These are phyloP conservation scores for Globisporangium mamillatum DNA, from an alignment of 352 stramenopile species.

Conservation along the genomic window DNA sequence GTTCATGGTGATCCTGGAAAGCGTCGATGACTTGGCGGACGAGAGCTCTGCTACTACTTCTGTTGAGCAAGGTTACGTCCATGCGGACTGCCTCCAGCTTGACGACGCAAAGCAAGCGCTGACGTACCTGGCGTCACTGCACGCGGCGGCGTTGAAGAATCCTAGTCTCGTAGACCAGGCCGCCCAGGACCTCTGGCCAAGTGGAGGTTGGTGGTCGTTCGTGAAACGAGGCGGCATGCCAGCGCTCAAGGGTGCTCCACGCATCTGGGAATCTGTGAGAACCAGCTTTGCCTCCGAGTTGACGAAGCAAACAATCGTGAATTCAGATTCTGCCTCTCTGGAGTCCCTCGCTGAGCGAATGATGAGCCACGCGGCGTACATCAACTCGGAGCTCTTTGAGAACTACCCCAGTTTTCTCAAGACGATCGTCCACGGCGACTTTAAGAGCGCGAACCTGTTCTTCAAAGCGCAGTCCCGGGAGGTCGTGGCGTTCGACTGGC, in stretches of 20 bases:
- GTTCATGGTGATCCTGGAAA: constrained; percentile 59
- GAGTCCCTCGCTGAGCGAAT: constrained; percentile 41
- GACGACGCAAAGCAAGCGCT: constrained; percentile 40
- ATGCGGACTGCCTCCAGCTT: constrained; percentile 34
- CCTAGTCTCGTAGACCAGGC: constrained; percentile 26
- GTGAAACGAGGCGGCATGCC: constrained; percentile 49
- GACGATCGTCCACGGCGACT: constrained; percentile 66
- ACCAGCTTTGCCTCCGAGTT: constrained; percentile 25
- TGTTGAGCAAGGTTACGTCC: constrained; percentile 20
- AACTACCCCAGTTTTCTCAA: constrained; percentile 18
- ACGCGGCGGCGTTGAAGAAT: constrained; percentile 33
- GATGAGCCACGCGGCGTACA: constrained; percentile 43
- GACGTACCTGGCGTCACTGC: constrained; percentile 45
- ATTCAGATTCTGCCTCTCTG: not conserved
- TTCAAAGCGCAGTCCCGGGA: constrained; percentile 40
- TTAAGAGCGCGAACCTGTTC: constrained; percentile 74
- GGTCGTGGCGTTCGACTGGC: constrained; percentile 72
- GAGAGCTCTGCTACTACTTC: not conserved
- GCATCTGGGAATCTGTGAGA: constrained; percentile 47
- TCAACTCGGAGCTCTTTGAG: constrained; percentile 41
- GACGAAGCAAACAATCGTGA: not conserved
- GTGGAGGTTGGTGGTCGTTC: constrained; percentile 57
- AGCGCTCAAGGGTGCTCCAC: constrained; percentile 26
- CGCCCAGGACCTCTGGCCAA: constrained; percentile 33
- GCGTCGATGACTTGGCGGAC: constrained; percentile 17